Evolutionary conservation across 768 basidiomycete species (phyloP).

Genomic region (Podaxis sp.): DNA sequence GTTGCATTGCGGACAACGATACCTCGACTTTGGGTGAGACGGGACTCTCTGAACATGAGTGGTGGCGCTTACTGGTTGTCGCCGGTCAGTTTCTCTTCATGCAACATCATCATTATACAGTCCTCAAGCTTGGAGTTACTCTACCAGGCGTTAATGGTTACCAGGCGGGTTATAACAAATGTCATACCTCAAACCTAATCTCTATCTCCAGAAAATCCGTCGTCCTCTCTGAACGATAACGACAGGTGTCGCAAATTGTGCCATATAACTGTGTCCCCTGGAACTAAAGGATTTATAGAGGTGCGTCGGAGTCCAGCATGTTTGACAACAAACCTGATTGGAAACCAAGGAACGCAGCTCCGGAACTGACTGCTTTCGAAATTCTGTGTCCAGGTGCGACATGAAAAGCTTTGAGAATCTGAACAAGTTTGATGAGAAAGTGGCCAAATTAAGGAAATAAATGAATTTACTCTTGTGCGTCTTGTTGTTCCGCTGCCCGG

Average conservation of each 20-base stretch:
- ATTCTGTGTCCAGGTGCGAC: conserved; percentile 83
- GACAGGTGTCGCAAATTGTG: conserved; percentile 75
- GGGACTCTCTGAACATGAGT: background rate
- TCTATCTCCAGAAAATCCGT: conserved; percentile 88
- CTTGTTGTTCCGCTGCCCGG: conserved; percentile 86
- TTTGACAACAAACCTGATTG: conserved; percentile 54
- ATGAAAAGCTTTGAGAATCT: conserved; percentile 97
- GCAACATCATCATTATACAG: conserved; percentile 61
- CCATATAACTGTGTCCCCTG: conserved; percentile 83
- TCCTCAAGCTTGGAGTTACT: conserved; percentile 74
- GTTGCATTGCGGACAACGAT: conserved; percentile 76
- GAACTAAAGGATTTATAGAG: conserved; percentile 54
- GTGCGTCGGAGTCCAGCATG: background rate
- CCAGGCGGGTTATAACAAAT: background rate
- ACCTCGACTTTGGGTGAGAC: conserved; percentile 43
- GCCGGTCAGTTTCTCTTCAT: conserved; percentile 71
- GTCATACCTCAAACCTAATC: conserved; percentile 70
- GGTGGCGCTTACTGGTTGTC: conserved; percentile 73
- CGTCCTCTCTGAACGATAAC: conserved; percentile 62
- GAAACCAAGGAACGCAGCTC: conserved; percentile 67
- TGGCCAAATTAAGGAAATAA: conserved; percentile 8
- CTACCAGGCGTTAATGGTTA: conserved; percentile 35
- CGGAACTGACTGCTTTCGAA: conserved; percentile 73
- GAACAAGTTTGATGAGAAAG: background rate
- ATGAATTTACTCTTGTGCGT: conserved; percentile 84